Evolutionary conservation across 2,329 filamentous ascomycete species (phyloP).

Genomic region (Chaetomium olivaceum): DNA sequence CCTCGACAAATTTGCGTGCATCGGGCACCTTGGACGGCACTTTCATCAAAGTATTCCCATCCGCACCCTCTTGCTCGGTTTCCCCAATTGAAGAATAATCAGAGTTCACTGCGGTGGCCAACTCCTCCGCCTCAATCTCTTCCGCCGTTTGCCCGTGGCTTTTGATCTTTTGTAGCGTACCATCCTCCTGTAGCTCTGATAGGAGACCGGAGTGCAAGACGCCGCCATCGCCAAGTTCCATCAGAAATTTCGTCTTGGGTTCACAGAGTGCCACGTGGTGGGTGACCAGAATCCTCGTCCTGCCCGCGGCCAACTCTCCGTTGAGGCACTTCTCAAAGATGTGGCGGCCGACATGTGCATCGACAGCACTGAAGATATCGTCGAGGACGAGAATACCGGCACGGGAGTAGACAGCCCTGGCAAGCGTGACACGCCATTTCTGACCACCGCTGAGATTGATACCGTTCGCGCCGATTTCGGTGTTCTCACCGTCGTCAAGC

Average conservation of each 20-base stretch:
- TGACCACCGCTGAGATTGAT: slow-evolving; percentile 84
- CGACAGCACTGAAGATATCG: slow-evolving; percentile 81
- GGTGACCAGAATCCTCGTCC: slow-evolving; percentile 78
- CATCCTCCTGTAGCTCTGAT: slow-evolving; percentile 62
- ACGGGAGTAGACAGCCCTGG: slow-evolving; percentile 75
- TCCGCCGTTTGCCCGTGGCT: slow-evolving; percentile 52
- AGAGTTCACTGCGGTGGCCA: slow-evolving; percentile 56
- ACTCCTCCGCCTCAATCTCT: slow-evolving; percentile 52
- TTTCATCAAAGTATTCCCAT: slow-evolving; percentile 49
- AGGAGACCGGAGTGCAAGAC: slow-evolving; percentile 65
- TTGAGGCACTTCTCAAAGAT: slow-evolving; percentile 76
- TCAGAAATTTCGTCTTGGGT: slow-evolving; percentile 70
- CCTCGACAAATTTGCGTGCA: slow-evolving; percentile 70
- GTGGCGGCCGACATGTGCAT: slow-evolving; percentile 77
- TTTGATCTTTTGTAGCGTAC: slow-evolving; percentile 58
- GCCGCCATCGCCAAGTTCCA: slow-evolving; percentile 69
- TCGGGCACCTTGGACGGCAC: slow-evolving; percentile 52
- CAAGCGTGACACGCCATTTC: slow-evolving; percentile 78
- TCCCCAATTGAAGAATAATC: slow-evolving; percentile 49
- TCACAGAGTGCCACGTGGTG: slow-evolving; percentile 75
- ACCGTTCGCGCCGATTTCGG: slow-evolving; percentile 81
- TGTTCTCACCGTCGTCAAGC: slow-evolving; percentile 73
- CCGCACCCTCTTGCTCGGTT: slow-evolving; percentile 43
- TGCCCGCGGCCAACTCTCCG: slow-evolving; percentile 65
- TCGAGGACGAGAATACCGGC: slow-evolving; percentile 76